Percentiles rank a stretch among this genome's conserved stretches.
Conservation (phyloP, 371 early-diverging fungal species). For the Blastocladiella emersonii region DNA sequence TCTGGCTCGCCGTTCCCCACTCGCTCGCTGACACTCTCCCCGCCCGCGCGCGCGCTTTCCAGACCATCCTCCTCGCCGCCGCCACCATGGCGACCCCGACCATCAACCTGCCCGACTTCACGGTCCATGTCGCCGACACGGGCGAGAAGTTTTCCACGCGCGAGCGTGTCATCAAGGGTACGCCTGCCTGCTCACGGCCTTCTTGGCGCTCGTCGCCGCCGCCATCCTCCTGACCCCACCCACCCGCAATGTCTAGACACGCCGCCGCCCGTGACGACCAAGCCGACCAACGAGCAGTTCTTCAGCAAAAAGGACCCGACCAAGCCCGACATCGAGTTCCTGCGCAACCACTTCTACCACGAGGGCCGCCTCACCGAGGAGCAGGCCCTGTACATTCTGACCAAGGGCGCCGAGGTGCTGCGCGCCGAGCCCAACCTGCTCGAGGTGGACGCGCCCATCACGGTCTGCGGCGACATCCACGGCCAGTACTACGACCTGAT, state of each 20-base stretch:
- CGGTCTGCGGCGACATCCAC: slow-evolving; percentile 97
- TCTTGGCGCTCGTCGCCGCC: neutral
- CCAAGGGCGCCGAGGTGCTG: slow-evolving; percentile 54
- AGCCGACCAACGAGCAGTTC: slow-evolving; percentile 46
- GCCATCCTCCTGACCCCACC: too few species aligned
- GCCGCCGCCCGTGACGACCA: slow-evolving; percentile 26
- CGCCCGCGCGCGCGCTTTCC: too few species aligned
- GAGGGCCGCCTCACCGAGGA: slow-evolving; percentile 85
- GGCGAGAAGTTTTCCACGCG: slow-evolving; percentile 59
- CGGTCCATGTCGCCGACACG: slow-evolving; percentile 61
- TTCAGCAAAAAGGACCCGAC: slow-evolving; percentile 37
- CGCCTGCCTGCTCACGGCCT: neutral
- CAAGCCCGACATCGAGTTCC: slow-evolving; percentile 58
- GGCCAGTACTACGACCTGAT: slow-evolving; percentile 98
- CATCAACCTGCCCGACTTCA: slow-evolving; percentile 38
- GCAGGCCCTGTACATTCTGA: slow-evolving; percentile 76
- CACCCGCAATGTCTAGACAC: slow-evolving; percentile 27
- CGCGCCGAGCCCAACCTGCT: slow-evolving; percentile 68
- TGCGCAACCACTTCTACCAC: slow-evolving; percentile 72
- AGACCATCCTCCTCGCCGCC: too few species aligned
- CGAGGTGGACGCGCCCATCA: slow-evolving; percentile 79
- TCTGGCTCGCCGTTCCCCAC: too few species aligned
- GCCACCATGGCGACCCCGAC: too few species aligned
- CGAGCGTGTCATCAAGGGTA: slow-evolving; percentile 66
- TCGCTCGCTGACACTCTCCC: too few species aligned